Percentiles rank a stretch among this genome's conserved stretches.
Conservation (phyloP, 306 rosid species). For the Trichosanthes truncata region DNA sequence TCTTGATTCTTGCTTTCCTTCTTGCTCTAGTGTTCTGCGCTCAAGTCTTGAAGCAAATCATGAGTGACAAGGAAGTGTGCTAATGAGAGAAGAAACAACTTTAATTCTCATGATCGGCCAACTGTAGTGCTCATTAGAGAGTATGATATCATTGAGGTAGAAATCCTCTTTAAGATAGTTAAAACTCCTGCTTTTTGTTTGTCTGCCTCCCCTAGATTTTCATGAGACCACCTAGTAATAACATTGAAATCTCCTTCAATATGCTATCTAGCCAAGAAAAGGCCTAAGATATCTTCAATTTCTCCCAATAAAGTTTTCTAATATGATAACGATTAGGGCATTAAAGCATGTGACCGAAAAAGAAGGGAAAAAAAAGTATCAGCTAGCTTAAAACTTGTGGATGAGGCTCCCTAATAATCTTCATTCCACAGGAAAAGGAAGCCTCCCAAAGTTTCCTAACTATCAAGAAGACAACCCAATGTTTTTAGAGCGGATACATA, state of each 20-base stretch:
- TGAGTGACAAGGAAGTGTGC: too few relatives aligned
- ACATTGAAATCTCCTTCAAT: not conserved
- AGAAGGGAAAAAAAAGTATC: not conserved
- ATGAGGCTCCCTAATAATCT: not conserved
- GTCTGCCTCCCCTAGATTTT: not conserved
- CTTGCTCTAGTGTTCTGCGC: not conserved
- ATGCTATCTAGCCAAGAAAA: not conserved
- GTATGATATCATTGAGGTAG: not conserved
- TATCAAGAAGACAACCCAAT: not conserved
- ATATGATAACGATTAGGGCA: not conserved
- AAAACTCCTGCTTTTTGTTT: not conserved
- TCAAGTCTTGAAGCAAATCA: not conserved
- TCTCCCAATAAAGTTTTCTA: not conserved
- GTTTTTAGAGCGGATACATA: not conserved
- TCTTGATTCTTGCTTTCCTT: not conserved
- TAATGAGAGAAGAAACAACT: too few relatives aligned
- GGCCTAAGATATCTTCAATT: not conserved
- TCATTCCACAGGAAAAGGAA: not conserved
- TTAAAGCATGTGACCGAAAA: not conserved
- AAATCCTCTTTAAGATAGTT: not conserved
- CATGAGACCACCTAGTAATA: not conserved
- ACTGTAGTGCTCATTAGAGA: not conserved
- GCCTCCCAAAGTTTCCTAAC: not conserved
- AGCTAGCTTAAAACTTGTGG: not conserved
- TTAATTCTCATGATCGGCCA: too few relatives aligned